These are phyloP conservation scores for Colletotrichum tropicale DNA, from an alignment of 2,329 filamentous ascomycete genomes.

Conservation along the genomic window DNA sequence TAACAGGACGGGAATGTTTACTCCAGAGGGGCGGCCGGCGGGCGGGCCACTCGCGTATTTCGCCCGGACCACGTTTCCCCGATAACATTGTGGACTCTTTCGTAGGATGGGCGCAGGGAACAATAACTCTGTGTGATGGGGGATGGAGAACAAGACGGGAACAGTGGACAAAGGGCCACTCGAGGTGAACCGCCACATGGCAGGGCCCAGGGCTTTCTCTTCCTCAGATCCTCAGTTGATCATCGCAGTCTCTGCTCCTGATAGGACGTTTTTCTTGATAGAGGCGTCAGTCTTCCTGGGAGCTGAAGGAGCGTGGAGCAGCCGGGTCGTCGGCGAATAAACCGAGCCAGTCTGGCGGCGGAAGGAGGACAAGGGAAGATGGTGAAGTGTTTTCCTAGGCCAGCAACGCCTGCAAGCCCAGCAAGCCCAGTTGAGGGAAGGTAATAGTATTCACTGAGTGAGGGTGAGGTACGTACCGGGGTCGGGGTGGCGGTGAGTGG, in stretches of 20 bases:
- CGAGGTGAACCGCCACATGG: neutral
- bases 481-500: constrained; percentile 1
- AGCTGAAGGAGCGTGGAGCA: neutral
- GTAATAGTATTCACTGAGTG: neutral
- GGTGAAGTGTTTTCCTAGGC: neutral
- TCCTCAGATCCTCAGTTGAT: neutral
- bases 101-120: neutral
- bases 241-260: neutral
- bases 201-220: neutral
- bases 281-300: neutral
- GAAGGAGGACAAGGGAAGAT: neutral
- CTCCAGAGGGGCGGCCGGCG: neutral
- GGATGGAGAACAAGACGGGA: neutral
- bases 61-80: neutral
- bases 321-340: constrained; percentile 6
- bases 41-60: neutral
- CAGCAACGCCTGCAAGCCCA: neutral
- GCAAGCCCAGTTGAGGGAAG: neutral
- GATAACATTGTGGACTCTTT: neutral
- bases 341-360: neutral
- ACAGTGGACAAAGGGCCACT: neutral
- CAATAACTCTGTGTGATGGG: neutral
- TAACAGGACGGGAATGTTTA: neutral
- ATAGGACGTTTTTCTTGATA: neutral
- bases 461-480: neutral